phyloP scores from a whole-genome alignment of 1,284 basidiomycete genomes.

The Cryptococcus sp. region DNA sequence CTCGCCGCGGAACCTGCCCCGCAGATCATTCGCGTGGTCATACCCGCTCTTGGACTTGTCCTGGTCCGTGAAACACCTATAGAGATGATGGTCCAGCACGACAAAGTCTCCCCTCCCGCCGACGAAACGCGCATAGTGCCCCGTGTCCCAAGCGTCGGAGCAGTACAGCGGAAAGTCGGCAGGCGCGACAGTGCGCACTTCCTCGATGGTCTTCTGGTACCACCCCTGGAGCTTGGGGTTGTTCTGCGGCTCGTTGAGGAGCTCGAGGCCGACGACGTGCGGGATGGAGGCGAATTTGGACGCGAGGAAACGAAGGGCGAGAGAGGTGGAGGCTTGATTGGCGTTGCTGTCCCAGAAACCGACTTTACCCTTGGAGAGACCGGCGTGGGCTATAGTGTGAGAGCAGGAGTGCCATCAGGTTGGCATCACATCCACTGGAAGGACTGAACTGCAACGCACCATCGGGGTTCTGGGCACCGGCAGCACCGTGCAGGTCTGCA shows the following conservation, averaged over 20 bases:
- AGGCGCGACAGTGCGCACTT: constrained; percentile 57
- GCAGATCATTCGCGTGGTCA: constrained; percentile 56
- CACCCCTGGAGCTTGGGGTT: constrained; percentile 58
- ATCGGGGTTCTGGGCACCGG: constrained; percentile 53
- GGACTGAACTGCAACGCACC: constrained; percentile 37
- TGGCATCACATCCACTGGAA: background rate
- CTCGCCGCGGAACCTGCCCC: constrained; percentile 18
- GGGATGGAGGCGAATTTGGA: constrained; percentile 52
- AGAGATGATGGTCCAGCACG: constrained; percentile 79
- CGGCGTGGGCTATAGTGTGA: constrained; percentile 39
- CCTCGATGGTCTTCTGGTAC: constrained; percentile 62
- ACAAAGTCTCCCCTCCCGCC: constrained; percentile 53
- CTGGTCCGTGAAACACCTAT: constrained; percentile 59
- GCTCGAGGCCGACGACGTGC: constrained; percentile 75
- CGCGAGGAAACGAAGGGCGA: constrained; percentile 54
- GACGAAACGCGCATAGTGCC: constrained; percentile 63
- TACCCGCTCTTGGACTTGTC: constrained; percentile 61
- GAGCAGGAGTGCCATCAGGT: constrained; percentile 7
- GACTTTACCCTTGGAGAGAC: constrained; percentile 46
- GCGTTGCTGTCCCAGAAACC: constrained; percentile 45
- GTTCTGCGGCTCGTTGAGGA: constrained; percentile 77
- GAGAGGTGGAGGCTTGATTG: constrained; percentile 60
- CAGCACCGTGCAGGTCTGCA: constrained; percentile 52
- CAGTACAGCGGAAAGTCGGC: constrained; percentile 65
- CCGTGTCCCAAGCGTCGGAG: constrained; percentile 72